A percentile compares a stretch with the other conserved stretches of the same genome.
phyloP scores from a whole-genome alignment of 306 rosid species.

The Dalbergia cultrata region DNA sequence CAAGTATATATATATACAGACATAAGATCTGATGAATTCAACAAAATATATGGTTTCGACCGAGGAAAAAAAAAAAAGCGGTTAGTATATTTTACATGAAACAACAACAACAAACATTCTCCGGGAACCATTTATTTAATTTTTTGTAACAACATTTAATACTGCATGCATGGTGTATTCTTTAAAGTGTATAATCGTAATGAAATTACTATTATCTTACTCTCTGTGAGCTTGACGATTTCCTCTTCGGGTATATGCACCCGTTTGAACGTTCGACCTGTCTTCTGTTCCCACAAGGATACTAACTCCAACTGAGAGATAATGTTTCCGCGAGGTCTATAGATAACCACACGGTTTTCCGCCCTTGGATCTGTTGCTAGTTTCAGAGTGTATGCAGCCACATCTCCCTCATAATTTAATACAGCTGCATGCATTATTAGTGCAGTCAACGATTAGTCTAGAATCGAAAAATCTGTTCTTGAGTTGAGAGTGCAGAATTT shows the following conservation, averaged over 20 bases:
- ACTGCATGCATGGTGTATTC: no score
- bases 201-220: conserved; percentile 35
- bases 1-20: no score
- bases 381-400: conserved; percentile 51
- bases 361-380: conserved; percentile 53
- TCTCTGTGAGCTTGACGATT: conserved; percentile 38
- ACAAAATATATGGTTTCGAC: no score
- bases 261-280: conserved; percentile 42
- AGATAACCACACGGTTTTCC: conserved; percentile 41
- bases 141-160: no score
- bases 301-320: conserved; percentile 53
- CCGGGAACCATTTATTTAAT: no score
- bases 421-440: conserved; percentile 36
- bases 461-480: no score
- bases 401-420: conserved; percentile 58
- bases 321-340: conserved; percentile 45
- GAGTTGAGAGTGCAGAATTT: no score
- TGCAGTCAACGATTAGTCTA: no score
- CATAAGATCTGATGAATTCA: no score
- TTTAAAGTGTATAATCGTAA: neutral
- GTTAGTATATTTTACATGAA: no score
- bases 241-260: conserved; percentile 38
- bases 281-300: conserved; percentile 54
- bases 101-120: no score
- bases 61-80: no score